Base-by-base conservation (phyloP, 257 asterid genomes). In the Paraleonurus japonicus region DNA sequence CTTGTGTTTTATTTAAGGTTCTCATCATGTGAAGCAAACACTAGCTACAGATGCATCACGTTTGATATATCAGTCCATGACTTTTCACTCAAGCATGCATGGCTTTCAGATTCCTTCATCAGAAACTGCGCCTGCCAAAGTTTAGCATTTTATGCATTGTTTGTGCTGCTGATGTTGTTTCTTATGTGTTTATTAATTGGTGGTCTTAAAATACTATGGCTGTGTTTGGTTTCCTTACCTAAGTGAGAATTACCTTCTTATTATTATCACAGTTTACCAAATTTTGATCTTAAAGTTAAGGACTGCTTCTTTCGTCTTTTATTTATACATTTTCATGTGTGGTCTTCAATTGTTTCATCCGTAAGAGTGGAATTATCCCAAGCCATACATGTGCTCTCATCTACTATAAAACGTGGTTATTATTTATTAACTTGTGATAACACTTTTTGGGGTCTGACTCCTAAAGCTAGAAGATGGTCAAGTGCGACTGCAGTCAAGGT, bases 391-490 rank as follows among this genome's bases (percentile, higher is more conserved):
- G 28, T 59, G 60, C 60, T 39, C 61, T 61, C 11, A 20, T 37
- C 39, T 74, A 24, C 61, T 69, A 23, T 16, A 16, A 43, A 63
- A 67, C 50, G 24, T 70, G 60, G 47, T 65, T 45, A 24, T 70
- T 65, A 30, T 66, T 76, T 77, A 74, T 71, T 76, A 68, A 85
- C 77, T 61, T 47, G 39, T 55, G 69, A 54, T 61, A 74, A 71
- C 63, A 63, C 30, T 67, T 71, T 79, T 50, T 81, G 72, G 60
- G 80, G 71, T 76, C 63, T 82, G 77, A 64, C 83, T 81, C 79
- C 75, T 88, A 76, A 84, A 95, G 99, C 93, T 95, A 77, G 97
- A 90, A 86, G 99, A 92, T 79, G 99, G 99, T 82, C 99, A 92
- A 75, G 95, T 95, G 75, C 96, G 89, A 81, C 83, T 95, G 70